Percentiles rank a stretch among this genome's conserved stretches.
Evolutionary conservation across 192 early-diverging fungal species (phyloP).

Genomic region (Umbelopsis sp.): DNA sequence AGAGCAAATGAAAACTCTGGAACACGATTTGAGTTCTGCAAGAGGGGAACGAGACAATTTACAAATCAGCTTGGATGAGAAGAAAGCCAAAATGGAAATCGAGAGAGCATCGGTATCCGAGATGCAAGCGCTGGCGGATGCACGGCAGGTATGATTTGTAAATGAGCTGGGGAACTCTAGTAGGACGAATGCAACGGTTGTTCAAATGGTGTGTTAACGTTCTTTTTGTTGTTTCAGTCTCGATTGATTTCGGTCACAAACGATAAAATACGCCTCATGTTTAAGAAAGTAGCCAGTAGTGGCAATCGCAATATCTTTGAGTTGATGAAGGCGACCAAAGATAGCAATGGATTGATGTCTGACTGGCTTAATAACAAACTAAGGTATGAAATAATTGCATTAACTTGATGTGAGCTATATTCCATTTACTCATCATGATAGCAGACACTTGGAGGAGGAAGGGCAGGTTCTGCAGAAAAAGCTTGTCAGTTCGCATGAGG

Average conservation of each 20-base stretch:
- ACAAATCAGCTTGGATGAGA: conserved; percentile 26
- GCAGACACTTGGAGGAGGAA: background rate
- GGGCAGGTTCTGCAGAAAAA: background rate
- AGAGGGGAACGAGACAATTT: conserved; percentile 32
- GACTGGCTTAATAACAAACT: background rate
- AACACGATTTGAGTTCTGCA: conserved; percentile 22
- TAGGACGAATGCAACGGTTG: too few relatives aligned
- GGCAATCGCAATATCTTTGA: background rate
- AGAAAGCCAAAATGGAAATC: conserved; percentile 21
- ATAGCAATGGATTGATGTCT: background rate
- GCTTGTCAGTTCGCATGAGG: background rate
- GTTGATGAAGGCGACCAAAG: background rate
- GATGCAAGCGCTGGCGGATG: conserved; percentile 18
- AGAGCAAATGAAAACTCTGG: conserved; percentile 19
- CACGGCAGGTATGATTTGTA: conserved; percentile 1
- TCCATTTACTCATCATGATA: background rate
- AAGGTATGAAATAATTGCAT: background rate
- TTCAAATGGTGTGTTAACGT: background rate
- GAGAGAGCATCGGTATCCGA: conserved; percentile 17
- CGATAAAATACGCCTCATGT: background rate
- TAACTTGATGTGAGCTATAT: background rate
- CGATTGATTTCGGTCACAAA: conserved; percentile 2
- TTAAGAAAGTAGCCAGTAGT: background rate
- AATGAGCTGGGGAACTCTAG: too few relatives aligned
- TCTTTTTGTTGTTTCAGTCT: background rate